phyloP scores from a whole-genome alignment of 495 filamentous ascomycete genomes.

The Xeromyces bisporus region DNA sequence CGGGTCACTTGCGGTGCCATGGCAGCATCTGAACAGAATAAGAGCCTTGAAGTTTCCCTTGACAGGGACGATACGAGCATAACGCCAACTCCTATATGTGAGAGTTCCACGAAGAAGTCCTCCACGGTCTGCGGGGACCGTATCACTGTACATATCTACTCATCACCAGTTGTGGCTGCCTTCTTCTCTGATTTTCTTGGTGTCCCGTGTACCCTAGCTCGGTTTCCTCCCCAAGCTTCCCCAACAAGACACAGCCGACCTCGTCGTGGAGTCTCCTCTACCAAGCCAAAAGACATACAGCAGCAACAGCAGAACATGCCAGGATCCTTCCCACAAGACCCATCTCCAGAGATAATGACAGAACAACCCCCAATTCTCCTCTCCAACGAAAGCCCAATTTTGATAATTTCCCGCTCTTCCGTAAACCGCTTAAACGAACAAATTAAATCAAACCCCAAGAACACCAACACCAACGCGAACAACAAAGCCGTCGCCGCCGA shows the following conservation, averaged over 20 bases:
- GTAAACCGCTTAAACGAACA: constrained; percentile 57
- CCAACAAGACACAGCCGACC: constrained; percentile 46
- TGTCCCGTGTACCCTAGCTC: constrained; percentile 62
- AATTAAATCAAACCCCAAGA: constrained; percentile 37
- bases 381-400: constrained; percentile 84
- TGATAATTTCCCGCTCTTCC: constrained; percentile 65
- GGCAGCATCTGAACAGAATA: constrained; percentile 9
- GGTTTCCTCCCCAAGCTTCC: constrained; percentile 48
- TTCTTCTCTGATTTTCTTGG: constrained; percentile 62
- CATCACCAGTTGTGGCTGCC: constrained; percentile 38
- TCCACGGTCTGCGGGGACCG: constrained; percentile 68
- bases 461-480: constrained; percentile 1
- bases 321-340: constrained; percentile 14
- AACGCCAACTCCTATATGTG: constrained; percentile 27
- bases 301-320: constrained; percentile 17
- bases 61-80: constrained; percentile 38
- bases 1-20: constrained; percentile 22
- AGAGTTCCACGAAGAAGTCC: constrained; percentile 15
- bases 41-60: constrained; percentile 36
- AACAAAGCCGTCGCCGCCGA: constrained; percentile 45
- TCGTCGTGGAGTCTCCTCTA: constrained; percentile 4
- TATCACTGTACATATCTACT: constrained; percentile 51
- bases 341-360: constrained; percentile 29
- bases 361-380: constrained; percentile 47
- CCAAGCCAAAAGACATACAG: constrained; percentile 9